Evolutionary conservation across 768 basidiomycete species (phyloP).

Genomic region (Gymnopilus dilepis): DNA sequence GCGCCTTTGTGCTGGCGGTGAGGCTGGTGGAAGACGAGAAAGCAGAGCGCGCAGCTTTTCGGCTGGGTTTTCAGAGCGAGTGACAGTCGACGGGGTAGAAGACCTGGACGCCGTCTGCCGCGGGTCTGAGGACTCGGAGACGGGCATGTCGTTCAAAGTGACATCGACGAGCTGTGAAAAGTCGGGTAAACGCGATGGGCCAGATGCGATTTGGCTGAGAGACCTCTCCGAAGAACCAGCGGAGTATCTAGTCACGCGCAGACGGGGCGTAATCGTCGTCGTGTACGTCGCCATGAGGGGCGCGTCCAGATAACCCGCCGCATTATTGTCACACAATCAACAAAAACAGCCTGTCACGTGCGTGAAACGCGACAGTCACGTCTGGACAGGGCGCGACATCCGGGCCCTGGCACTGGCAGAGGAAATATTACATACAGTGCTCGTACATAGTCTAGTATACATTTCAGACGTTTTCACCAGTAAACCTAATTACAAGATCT

Average conservation of each 20-base stretch:
- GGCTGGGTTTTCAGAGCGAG: constrained; percentile 49
- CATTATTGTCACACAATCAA: constrained; percentile 4
- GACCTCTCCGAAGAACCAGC: constrained; percentile 31
- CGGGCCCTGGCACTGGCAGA: too few relatives aligned
- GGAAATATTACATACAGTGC: background rate
- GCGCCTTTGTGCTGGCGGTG: constrained; percentile 24
- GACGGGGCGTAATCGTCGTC: constrained; percentile 35
- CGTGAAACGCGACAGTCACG: constrained; percentile 5
- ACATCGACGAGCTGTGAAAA: constrained; percentile 35
- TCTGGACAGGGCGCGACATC: background rate
- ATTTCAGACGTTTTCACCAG: constrained; percentile 13
- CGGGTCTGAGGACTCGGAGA: constrained; percentile 37
- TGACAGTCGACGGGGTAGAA: constrained; percentile 28
- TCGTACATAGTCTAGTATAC: background rate
- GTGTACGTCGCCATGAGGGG: constrained; percentile 19
- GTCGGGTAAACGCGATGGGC: constrained; percentile 43
- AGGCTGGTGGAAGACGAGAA: constrained; percentile 49
- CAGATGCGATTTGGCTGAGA: constrained; percentile 33
- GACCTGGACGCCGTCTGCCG: constrained; percentile 42
- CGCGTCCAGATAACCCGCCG: background rate
- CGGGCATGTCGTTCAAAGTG: constrained; percentile 31
- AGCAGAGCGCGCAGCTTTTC: constrained; percentile 68
- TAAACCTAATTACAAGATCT: constrained; percentile 41
- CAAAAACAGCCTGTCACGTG: background rate
- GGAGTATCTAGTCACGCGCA: constrained; percentile 41